Conservation (phyloP, 179 eudicot species). For the Pouteria campechiana region DNA sequence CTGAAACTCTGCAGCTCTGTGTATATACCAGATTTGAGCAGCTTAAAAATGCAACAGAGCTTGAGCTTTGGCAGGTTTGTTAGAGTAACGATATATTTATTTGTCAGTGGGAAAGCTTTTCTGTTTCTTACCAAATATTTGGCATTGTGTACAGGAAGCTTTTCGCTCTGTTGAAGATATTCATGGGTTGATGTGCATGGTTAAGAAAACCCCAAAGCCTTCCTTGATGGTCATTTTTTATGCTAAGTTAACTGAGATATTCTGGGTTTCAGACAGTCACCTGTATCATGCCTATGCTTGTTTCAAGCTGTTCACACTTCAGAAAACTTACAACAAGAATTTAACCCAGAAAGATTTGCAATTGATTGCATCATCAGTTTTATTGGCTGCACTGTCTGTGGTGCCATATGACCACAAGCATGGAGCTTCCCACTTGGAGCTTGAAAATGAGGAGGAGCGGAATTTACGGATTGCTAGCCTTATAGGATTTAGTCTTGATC, state of each 20-base stretch:
- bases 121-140: too few species aligned
- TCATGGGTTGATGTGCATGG: constrained; percentile 78
- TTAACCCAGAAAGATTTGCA: constrained; percentile 87
- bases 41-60: constrained; percentile 85
- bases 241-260: constrained; percentile 79
- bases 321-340: constrained; percentile 81
- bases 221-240: constrained; percentile 83
- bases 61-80: constrained; percentile 87
- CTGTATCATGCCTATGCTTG: constrained; percentile 91
- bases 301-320: constrained; percentile 84
- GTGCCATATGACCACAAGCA: constrained; percentile 64
- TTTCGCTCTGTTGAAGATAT: constrained; percentile 93
- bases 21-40: constrained; percentile 93
- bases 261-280: constrained; percentile 77
- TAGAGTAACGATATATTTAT: too few species aligned
- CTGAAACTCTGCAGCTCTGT: constrained; percentile 81
- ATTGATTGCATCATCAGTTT: constrained; percentile 78
- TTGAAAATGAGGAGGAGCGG: constrained; percentile 74
- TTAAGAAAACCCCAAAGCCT: constrained; percentile 82
- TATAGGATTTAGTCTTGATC: constrained; percentile 73
- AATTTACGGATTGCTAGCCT: constrained; percentile 69
- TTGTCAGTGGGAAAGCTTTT: too few species aligned
- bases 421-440: constrained; percentile 74
- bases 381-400: constrained; percentile 76
- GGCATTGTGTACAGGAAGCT: constrained; percentile 97